Evolutionary conservation across 1,284 basidiomycete species (phyloP), one percentile per base, ranked within the genome.

Genomic region (Puccinia horiana): DNA sequence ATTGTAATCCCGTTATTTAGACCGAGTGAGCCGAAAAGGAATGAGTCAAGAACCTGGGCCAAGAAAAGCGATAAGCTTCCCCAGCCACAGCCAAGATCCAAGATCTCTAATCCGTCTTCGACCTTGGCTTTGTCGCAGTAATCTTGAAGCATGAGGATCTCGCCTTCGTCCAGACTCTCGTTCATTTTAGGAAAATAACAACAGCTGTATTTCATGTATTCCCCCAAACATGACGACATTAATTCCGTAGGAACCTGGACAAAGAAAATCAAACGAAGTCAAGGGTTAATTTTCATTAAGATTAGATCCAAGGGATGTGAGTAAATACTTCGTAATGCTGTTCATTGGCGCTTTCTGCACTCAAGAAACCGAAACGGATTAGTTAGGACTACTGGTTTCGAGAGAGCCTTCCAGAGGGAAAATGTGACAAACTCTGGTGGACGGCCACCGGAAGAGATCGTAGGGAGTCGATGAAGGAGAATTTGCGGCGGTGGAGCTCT

Each of bases 1-100:
- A 65, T 44, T 49, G 18, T 14, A 69, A n/a, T 37, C 14, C 40
- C 1, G 26, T 61, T 35, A 35, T 40, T 16, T n/a, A 65, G 29
- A 26, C n/a, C 26, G 54, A 20, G 26, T 26, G 3, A 26, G n/a
- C n/a, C 32, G 26, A 14, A 32, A 20, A 12, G 52, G 16, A n/a
- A 47, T 47, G 1, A 26, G 16, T 40, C 18, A 85, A 87, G 81
- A 74, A 91, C 91, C 88, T 92, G 88, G 0, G 92, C 92, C 2
- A 93, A 88, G 85, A 90, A 93, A 16, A 93, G 85, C 0, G 91
- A 91, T 72, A 93, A 86, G 84, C 91, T 92, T 16, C 92, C 92
- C 92, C 92, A 93, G 9, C 92, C 92, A 87, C 92, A 93, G 16
- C 92, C 92, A 20, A 93, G 87, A 86, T 93, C 92, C 47, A 93